These are phyloP conservation scores for Sclerotinia trifoliorum DNA, from an alignment of 2,329 filamentous ascomycete species.

Conservation along the genomic window DNA sequence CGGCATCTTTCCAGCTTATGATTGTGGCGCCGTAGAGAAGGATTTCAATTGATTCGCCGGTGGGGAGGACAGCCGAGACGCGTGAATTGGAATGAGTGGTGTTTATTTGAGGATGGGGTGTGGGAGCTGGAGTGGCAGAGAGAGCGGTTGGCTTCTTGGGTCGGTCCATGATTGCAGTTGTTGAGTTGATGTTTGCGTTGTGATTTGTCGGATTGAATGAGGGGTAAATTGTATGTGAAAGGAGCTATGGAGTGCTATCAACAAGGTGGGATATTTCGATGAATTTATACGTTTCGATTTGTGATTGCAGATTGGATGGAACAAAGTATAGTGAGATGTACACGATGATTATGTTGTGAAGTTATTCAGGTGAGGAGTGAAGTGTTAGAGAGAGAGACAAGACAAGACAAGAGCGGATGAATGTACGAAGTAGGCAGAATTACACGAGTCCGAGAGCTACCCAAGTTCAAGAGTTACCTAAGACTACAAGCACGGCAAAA, in stretches of 20 bases:
- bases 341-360: background rate
- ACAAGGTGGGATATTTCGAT: slow-evolving; percentile 3
- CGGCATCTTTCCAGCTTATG: slow-evolving; percentile 83
- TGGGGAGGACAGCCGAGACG: slow-evolving; percentile 77
- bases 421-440: background rate
- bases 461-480: background rate
- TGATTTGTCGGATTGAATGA: background rate
- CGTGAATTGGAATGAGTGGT: slow-evolving; percentile 68
- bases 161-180: slow-evolving; percentile 65
- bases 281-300: background rate
- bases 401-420: background rate
- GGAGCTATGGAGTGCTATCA: background rate
- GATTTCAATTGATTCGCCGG: slow-evolving; percentile 82
- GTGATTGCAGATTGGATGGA: background rate
- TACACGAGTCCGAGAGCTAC: background rate
- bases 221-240: slow-evolving; percentile 17
- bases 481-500: background rate
- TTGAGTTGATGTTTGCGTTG: slow-evolving; percentile 16
- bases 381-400: background rate
- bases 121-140: slow-evolving; percentile 68
- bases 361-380: slow-evolving; percentile 13
- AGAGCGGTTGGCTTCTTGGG: slow-evolving; percentile 79
- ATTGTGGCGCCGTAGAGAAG: slow-evolving; percentile 92
- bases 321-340: background rate
- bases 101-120: slow-evolving; percentile 73